Evolutionary conservation across 257 asterid species (phyloP).

Genomic region (Scutellaria baicalensis): DNA sequence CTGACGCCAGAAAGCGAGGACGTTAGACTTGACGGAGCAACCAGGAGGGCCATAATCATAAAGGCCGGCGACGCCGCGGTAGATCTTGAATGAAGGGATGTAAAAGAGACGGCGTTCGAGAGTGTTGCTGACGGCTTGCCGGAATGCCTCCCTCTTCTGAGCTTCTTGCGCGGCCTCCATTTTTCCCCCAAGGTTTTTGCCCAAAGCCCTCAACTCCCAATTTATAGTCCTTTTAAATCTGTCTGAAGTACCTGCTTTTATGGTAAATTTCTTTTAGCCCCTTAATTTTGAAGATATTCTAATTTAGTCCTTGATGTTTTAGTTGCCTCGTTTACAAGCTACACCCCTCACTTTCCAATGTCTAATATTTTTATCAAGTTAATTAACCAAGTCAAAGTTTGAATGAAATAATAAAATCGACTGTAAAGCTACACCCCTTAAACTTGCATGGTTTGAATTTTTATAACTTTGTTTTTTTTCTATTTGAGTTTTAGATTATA

Average conservation of each 20-base stretch:
- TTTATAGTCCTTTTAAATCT: constrained; percentile 7
- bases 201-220: neutral
- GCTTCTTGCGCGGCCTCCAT: constrained; percentile 41
- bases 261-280: constrained; percentile 7
- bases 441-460: too few species aligned
- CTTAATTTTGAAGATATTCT: neutral
- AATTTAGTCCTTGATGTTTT: neutral
- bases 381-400: too few species aligned
- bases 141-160: constrained; percentile 52
- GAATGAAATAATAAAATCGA: too few species aligned
- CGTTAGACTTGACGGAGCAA: constrained; percentile 75
- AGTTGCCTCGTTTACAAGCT: too few species aligned
- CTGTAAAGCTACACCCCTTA: too few species aligned
- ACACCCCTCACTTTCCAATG: too few species aligned
- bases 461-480: too few species aligned
- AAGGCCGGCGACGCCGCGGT: constrained; percentile 84
- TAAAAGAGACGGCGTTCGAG: constrained; percentile 77
- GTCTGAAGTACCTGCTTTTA: neutral
- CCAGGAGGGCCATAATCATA: constrained; percentile 95
- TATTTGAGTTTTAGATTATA: too few species aligned
- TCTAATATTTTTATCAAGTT: too few species aligned
- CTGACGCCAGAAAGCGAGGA: constrained; percentile 94
- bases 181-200: neutral
- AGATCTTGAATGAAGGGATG: constrained; percentile 77
- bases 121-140: constrained; percentile 61